Conservation (phyloP, 257 asterid species). For the Penstemon eatonii region DNA sequence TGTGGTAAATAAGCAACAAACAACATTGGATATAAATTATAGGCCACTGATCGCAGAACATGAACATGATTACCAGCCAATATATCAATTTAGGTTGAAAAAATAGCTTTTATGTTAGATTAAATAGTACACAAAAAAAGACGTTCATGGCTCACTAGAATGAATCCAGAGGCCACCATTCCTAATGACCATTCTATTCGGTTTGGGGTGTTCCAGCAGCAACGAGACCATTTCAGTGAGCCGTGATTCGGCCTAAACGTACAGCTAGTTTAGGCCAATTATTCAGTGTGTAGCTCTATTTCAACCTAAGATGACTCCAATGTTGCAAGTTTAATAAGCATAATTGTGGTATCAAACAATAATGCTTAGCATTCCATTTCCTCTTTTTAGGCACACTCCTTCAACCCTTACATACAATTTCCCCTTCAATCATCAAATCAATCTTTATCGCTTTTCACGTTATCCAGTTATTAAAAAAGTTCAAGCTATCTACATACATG, state of each 20-base stretch:
- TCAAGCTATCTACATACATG: background rate
- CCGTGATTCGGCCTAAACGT: too few relatives aligned
- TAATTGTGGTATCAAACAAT: conserved; percentile 5
- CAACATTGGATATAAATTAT: background rate
- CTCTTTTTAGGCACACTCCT: background rate
- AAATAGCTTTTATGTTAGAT: background rate
- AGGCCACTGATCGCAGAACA: conserved; percentile 4
- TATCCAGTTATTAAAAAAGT: background rate
- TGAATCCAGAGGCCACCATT: background rate
- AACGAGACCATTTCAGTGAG: too few relatives aligned
- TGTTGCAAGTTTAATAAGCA: background rate
- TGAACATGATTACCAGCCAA: background rate
- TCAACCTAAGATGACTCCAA: conserved; percentile 17
- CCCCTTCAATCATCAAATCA: background rate
- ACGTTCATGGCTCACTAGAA: background rate
- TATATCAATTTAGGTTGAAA: background rate
- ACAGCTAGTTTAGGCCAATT: too few relatives aligned
- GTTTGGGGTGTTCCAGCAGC: too few relatives aligned
- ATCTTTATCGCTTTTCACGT: background rate
- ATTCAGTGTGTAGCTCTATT: background rate
- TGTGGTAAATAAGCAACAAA: background rate
- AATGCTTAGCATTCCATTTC: conserved; percentile 1
- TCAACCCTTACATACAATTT: background rate
- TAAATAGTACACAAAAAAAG: background rate
- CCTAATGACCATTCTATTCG: too few relatives aligned